Conservation (phyloP, 2,329 filamentous ascomycete species). For the Thyridium curvatum region DNA sequence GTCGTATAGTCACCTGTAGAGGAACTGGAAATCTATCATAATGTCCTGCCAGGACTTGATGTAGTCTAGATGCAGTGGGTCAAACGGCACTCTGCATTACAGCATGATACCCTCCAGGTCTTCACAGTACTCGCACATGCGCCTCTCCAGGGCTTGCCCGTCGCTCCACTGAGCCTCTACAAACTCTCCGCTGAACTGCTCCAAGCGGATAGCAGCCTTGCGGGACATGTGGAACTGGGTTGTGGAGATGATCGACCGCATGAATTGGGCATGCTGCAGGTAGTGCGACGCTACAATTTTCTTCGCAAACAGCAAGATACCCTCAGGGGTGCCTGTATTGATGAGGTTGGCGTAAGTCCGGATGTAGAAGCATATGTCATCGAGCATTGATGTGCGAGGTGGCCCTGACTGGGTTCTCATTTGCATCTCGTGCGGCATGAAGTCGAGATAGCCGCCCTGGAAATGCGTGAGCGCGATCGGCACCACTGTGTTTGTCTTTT, state of each 20-base stretch:
- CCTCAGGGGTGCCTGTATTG: no score
- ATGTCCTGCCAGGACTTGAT: conserved; percentile 7
- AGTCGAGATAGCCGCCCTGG: conserved; percentile 17
- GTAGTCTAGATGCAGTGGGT: conserved; percentile 1
- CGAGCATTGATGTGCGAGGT: conserved; percentile 11
- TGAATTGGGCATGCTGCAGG: conserved; percentile 13
- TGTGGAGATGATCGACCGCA: conserved; percentile 12
- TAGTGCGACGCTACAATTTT: conserved; percentile 17
- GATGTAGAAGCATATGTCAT: conserved; percentile 17
- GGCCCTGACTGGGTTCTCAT: conserved; percentile 8
- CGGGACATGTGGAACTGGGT: conserved; percentile 16
- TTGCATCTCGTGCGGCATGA: conserved; percentile 13
- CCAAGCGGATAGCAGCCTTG: conserved; percentile 10
- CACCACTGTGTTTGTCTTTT: no score
- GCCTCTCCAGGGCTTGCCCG: conserved; percentile 16
- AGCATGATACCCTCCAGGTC: conserved; percentile 17
- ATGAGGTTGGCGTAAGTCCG: conserved; percentile 7
- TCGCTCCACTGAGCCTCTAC: conserved; percentile 19
- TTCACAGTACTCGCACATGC: conserved; percentile 16
- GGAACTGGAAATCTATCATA: conserved; percentile 13
- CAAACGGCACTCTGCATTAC: conserved; percentile 14
- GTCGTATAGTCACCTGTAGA: conserved; percentile 13
- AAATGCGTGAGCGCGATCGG: no score
- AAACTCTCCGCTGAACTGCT: no score
- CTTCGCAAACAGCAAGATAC: conserved; percentile 13